phyloP scores from a whole-genome alignment of 805 yeast genomes.

The Saccharomycopsis microspora region DNA sequence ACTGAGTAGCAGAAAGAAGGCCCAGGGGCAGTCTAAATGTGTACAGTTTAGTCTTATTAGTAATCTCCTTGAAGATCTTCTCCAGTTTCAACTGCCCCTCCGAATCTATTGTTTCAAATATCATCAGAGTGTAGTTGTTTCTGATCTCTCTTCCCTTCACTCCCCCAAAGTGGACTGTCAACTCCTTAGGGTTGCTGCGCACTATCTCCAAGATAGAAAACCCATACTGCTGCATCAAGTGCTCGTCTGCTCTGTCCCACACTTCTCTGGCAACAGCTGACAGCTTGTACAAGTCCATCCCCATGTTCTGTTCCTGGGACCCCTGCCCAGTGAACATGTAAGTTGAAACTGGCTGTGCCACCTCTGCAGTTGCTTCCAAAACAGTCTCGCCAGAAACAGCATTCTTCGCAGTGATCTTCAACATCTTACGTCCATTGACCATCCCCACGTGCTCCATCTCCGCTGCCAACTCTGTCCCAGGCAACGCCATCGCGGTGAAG shows the following conservation, averaged over 20 bases:
- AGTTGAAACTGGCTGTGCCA: conserved; percentile 95
- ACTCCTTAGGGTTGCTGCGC: conserved; percentile 87
- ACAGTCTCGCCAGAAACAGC: conserved; percentile 70
- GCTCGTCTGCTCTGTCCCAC: conserved; percentile 96
- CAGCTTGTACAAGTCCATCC: conserved; percentile 92
- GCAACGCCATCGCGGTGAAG: conserved; percentile 95
- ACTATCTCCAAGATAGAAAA: conserved; percentile 96
- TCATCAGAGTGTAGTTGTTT: conserved; percentile 91
- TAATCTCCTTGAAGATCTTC: conserved; percentile 90
- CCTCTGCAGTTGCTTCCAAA: conserved; percentile 92
- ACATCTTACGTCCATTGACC: conserved; percentile 98
- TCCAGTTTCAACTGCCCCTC: conserved; percentile 80
- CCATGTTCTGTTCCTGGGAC: conserved; percentile 99
- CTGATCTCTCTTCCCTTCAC: conserved; percentile 91
- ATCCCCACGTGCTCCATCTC: conserved; percentile 92
- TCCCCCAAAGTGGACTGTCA: conserved; percentile 96
- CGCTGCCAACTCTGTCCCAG: conserved; percentile 82
- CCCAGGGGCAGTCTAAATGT: conserved; percentile 93
- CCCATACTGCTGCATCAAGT: conserved; percentile 88
- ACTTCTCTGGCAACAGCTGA: conserved; percentile 89
- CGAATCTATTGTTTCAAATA: conserved; percentile 87
- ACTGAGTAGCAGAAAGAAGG: conserved; percentile 93
- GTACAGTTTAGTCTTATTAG: conserved; percentile 67
- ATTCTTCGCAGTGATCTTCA: conserved; percentile 83
- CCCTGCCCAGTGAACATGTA: conserved; percentile 99